Evolutionary conservation across 2,329 filamentous ascomycete species (phyloP).

Genomic region (Esteya vermicola): DNA sequence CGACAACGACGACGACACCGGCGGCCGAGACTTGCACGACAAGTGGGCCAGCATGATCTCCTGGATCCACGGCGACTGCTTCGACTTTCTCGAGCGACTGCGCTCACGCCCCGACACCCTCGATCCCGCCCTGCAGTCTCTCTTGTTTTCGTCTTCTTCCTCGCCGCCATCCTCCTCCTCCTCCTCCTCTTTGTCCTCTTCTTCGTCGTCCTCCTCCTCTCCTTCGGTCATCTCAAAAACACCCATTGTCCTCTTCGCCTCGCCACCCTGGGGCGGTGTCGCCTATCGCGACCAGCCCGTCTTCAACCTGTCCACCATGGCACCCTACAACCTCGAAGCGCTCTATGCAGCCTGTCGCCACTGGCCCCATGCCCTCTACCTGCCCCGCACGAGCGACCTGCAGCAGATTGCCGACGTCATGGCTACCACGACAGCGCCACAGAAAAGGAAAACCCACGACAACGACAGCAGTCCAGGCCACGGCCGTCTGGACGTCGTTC

Average conservation of each 20-base stretch:
- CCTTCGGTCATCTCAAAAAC: no score
- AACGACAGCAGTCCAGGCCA: no score
- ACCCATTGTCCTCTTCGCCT: slow-evolving; percentile 39
- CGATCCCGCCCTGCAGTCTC: slow-evolving; percentile 24
- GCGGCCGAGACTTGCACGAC: no score
- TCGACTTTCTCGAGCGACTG: slow-evolving; percentile 43
- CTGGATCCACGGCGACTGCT: slow-evolving; percentile 80
- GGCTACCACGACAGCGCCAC: slow-evolving; percentile 11
- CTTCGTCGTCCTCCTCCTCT: no score
- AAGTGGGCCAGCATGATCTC: slow-evolving; percentile 58
- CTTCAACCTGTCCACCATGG: slow-evolving; percentile 75
- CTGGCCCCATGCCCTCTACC: slow-evolving; percentile 57
- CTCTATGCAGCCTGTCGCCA: slow-evolving; percentile 48
- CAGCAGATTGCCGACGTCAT: slow-evolving; percentile 55
- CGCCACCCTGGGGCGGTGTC: slow-evolving; percentile 46
- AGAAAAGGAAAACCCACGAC: slow-evolving; percentile 35
- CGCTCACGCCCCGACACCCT: slow-evolving; percentile 12
- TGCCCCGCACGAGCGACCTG: slow-evolving; percentile 75
- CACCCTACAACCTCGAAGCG: slow-evolving; percentile 61
- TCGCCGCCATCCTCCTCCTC: no score
- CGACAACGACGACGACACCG: slow-evolving; percentile 17
- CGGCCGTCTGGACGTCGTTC: slow-evolving; percentile 55
- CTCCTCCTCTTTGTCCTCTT: no score
- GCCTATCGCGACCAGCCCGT: slow-evolving; percentile 46
- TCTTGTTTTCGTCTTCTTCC: no score